Percentiles rank a stretch among this genome's conserved stretches.
Conservation (phyloP, 2,329 filamentous ascomycete species). For the Celoporthe dispersa region DNA sequence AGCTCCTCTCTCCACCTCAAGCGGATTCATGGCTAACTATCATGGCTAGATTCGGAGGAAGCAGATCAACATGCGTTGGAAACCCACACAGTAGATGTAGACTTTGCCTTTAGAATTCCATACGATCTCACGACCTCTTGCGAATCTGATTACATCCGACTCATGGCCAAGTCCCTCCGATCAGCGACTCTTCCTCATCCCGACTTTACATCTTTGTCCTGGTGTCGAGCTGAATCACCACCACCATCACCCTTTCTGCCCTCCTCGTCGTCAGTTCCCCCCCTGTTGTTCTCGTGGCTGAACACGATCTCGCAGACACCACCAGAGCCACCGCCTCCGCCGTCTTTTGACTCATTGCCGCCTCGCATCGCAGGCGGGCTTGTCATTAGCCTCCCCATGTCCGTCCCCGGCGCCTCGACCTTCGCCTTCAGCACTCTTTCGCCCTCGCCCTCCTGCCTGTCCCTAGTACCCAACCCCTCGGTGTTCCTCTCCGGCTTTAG, state of each 20-base stretch:
- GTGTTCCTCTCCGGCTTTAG: neutral
- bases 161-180: neutral
- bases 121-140: neutral
- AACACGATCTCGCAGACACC: conserved; percentile 6
- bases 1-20: conserved; percentile 43
- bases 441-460: neutral
- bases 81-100: conserved; percentile 39
- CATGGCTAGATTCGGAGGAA: conserved; percentile 60
- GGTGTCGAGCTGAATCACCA: neutral
- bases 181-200: neutral
- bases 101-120: conserved; percentile 13
- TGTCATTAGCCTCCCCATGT: neutral
- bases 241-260: neutral
- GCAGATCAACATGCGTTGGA: conserved; percentile 70
- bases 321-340: neutral
- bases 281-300: neutral
- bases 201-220: neutral
- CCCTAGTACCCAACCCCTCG: neutral
- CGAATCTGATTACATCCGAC: conserved; percentile 8
- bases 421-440: conserved; percentile 8
- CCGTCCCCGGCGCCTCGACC: conserved; percentile 13
- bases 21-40: conserved; percentile 39
- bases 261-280: neutral
- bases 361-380: too few species aligned
- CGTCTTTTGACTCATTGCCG: neutral